phyloP scores from a whole-genome alignment of 768 basidiomycete genomes.

The Trametes punicea region DNA sequence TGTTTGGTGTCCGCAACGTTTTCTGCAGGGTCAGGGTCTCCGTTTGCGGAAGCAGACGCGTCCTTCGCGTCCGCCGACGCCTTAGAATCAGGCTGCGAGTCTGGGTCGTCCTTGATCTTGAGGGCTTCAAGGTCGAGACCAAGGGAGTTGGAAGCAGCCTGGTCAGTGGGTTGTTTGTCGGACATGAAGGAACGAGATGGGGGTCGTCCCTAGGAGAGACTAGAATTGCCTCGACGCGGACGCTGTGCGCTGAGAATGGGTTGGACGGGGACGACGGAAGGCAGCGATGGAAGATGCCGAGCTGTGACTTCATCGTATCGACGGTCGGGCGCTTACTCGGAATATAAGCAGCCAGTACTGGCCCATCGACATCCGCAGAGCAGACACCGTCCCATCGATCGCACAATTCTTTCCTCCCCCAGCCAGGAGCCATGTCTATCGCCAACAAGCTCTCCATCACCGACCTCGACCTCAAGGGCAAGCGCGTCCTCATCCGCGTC shows the following conservation, averaged over 20 bases:
- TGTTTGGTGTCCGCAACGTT: conserved; percentile 7
- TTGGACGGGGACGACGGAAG: background rate
- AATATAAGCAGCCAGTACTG: conserved; percentile 7
- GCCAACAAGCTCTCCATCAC: conserved; percentile 92
- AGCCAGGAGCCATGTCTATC: conserved; percentile 70
- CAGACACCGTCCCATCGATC: conserved; percentile 6
- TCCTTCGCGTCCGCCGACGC: conserved; percentile 9
- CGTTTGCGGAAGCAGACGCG: background rate
- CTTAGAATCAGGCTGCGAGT: conserved; percentile 1
- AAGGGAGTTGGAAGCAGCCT: conserved; percentile 55
- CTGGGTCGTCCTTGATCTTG: conserved; percentile 33
- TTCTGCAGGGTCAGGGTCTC: conserved; percentile 9
- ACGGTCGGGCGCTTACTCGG: conserved; percentile 3
- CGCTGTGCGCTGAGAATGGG: background rate
- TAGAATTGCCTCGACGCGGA: conserved; percentile 15
- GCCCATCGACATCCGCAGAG: conserved; percentile 18
- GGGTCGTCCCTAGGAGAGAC: conserved; percentile 9
- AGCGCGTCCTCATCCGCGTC: conserved; percentile 90
- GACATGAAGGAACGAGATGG: conserved; percentile 18
- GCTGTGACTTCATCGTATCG: conserved; percentile 20
- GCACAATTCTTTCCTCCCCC: conserved; percentile 18
- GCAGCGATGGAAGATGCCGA: conserved; percentile 19
- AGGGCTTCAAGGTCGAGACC: conserved; percentile 65
- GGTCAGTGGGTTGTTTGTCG: conserved; percentile 36
- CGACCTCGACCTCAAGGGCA: conserved; percentile 83